phyloP scores from a whole-genome alignment of 257 asterid genomes.

The Salvia miltiorrhiza region DNA sequence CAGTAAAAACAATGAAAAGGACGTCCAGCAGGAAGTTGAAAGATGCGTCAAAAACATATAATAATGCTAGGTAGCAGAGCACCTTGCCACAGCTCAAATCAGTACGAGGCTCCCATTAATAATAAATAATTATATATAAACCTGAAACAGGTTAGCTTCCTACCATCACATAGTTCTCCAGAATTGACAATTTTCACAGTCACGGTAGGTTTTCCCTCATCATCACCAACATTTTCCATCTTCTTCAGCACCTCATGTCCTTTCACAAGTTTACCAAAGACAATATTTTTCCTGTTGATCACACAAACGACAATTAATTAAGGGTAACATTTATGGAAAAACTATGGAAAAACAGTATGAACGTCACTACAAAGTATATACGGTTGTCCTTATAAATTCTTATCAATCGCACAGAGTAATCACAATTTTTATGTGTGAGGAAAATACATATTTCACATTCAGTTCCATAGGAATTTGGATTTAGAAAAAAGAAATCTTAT shows the following conservation, averaged over 20 bases:
- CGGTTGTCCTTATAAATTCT: background rate
- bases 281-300: slow-evolving; percentile 70
- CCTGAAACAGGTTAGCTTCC: slow-evolving; percentile 21
- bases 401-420: background rate
- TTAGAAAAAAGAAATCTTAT: background rate
- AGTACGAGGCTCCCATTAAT: background rate
- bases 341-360: background rate
- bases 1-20: background rate
- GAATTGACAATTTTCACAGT: slow-evolving; percentile 86
- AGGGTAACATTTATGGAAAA: background rate
- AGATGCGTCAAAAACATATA: background rate
- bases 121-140: background rate
- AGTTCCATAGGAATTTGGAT: background rate
- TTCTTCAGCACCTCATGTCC: slow-evolving; percentile 81
- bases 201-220: slow-evolving; percentile 80
- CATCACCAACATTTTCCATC: slow-evolving; percentile 87
- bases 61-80: background rate
- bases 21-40: background rate
- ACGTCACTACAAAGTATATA: background rate
- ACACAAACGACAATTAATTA: slow-evolving; percentile 19
- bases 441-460: background rate
- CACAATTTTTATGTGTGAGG: background rate
- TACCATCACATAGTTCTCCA: slow-evolving; percentile 85
- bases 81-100: slow-evolving; percentile 2
- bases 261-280: slow-evolving; percentile 87